A percentile compares a stretch with the other conserved stretches of the same genome.
Conservation (phyloP, 2,329 filamentous ascomycete species). For the Fusarium tjaetaba region DNA sequence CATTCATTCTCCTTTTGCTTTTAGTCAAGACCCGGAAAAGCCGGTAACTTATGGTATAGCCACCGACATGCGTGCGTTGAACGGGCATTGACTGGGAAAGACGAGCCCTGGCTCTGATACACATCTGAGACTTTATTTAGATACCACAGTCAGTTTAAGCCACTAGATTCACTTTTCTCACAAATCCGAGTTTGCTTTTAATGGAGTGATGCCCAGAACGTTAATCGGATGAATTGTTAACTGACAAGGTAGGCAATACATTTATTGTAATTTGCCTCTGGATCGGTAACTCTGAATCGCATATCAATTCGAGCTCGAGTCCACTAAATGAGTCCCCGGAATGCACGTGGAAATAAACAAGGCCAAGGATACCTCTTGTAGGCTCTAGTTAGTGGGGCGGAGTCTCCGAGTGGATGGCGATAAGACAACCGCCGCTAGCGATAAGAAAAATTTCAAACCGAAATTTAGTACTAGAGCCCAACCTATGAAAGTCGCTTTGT, state of each 20-base stretch:
- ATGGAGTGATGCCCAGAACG: neutral
- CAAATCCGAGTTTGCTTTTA: neutral
- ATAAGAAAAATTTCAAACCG: slow-evolving; percentile 34
- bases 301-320: neutral
- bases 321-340: slow-evolving; percentile 24
- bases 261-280: neutral
- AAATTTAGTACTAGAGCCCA: slow-evolving; percentile 24
- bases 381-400: slow-evolving; percentile 13
- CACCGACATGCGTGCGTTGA: slow-evolving; percentile 22
- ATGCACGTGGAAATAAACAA: slow-evolving; percentile 40
- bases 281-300: neutral
- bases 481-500: slow-evolving; percentile 25
- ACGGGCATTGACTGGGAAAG: neutral
- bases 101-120: slow-evolving; percentile 9
- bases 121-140: slow-evolving; percentile 21
- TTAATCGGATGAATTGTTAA: neutral
- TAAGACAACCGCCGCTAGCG: slow-evolving; percentile 19
- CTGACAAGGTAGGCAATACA: neutral
- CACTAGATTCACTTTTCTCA: neutral
- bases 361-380: slow-evolving; percentile 11
- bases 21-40: too few species aligned
- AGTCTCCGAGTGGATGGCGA: slow-evolving; percentile 25
- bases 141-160: slow-evolving; percentile 13
- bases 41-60: neutral
- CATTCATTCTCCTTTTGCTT: too few species aligned